phyloP scores from a whole-genome alignment of 495 filamentous ascomycete genomes.

The Trichoderma reesei region DNA sequence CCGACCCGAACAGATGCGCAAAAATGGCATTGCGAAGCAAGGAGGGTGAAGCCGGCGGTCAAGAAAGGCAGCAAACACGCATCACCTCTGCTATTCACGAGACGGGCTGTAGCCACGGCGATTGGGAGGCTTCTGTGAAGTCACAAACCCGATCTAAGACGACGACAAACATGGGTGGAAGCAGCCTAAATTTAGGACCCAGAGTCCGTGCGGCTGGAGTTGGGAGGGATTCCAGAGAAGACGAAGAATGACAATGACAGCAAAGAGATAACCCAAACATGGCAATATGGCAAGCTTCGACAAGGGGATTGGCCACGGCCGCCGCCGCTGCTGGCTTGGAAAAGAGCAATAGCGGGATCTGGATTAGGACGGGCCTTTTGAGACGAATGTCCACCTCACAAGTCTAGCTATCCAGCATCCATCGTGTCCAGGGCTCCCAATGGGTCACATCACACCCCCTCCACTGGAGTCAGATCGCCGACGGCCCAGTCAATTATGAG shows the following conservation, averaged over 20 bases:
- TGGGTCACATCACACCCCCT: neutral
- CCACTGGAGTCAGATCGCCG: conserved; percentile 1
- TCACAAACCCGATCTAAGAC: neutral
- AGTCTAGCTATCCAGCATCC: neutral
- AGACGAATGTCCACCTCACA: neutral
- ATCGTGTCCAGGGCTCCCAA: neutral
- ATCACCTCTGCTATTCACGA: neutral
- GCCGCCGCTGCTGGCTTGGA: neutral
- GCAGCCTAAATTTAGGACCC: neutral
- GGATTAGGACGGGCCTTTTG: conserved; percentile 5
- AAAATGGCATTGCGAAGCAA: neutral
- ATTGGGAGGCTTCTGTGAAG: neutral
- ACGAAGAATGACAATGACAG: neutral
- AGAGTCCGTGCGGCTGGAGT: neutral
- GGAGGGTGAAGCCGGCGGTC: neutral
- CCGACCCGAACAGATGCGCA: neutral
- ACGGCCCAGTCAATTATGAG: neutral
- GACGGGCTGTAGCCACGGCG: neutral
- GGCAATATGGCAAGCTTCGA: neutral
- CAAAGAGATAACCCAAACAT: neutral
- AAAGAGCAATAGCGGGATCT: conserved; percentile 5
- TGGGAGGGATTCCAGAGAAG: neutral
- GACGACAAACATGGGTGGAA: neutral
- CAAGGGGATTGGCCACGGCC: neutral
- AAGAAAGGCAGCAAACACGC: conserved; percentile 3